Conservation (phyloP, 2,329 filamentous ascomycete species). For the Aurifilum marmelostoma region DNA sequence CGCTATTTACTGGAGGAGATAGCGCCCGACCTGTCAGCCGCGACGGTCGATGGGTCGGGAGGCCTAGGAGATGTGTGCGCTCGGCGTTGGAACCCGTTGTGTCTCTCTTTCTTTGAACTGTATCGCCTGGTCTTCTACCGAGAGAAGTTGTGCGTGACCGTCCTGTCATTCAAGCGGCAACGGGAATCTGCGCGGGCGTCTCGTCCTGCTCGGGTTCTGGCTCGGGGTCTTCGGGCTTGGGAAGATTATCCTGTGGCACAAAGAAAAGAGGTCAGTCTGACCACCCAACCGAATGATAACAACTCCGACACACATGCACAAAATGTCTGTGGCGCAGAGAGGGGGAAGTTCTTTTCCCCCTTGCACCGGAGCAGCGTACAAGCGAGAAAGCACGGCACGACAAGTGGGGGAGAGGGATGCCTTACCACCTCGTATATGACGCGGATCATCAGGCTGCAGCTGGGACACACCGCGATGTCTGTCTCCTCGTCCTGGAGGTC, state of each 20-base stretch:
- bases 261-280: slow-evolving; percentile 7
- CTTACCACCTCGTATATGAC: slow-evolving; percentile 88
- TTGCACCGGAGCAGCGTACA: too few relatives aligned
- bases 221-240: slow-evolving; percentile 45
- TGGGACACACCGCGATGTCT: slow-evolving; percentile 96
- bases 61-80: not conserved
- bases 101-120: not conserved
- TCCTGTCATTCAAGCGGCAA: slow-evolving; percentile 43
- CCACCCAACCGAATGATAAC: not conserved
- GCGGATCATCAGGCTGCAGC: slow-evolving; percentile 93
- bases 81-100: not conserved
- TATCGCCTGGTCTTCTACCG: not conserved
- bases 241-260: slow-evolving; percentile 46
- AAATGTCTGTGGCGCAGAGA: not conserved
- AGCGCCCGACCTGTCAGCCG: not conserved
- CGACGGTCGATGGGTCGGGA: too few relatives aligned
- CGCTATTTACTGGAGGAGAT: not conserved
- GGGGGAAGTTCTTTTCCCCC: too few relatives aligned
- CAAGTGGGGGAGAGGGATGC: not conserved
- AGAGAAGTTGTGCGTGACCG: not conserved
- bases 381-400: too few relatives aligned
- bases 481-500: slow-evolving; percentile 82
- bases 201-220: slow-evolving; percentile 38
- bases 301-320: too few relatives aligned
- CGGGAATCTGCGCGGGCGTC: slow-evolving; percentile 41